Evolutionary conservation across 805 yeast species (phyloP), one percentile per base, ranked within the genome.

Genomic region (Wickerhamiella parazyma): DNA sequence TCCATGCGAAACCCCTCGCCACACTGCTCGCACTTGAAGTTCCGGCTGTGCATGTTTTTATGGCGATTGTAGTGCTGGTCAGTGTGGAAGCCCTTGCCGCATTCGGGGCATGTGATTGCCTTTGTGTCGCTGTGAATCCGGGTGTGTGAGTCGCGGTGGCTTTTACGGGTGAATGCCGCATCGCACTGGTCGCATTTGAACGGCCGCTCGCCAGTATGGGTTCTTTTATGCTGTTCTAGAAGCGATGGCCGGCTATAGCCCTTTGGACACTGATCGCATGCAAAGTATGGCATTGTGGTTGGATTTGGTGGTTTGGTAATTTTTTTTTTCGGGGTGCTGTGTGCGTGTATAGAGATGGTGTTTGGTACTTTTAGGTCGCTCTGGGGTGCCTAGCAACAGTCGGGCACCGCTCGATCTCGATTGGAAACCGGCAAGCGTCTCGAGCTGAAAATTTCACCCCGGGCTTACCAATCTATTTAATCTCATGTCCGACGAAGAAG

Each of bases 1-100:
- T 80, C 84, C 51, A 80, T 80, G 55, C 76, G 72, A 54, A 85
- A 89, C 0, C 76, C 59, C 51, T 76, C 83, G 0, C 52, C 49
- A 55, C 98, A 91, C 2, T 67, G 73, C 2, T 70, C 53, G 58
- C 95, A 85, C 19, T 50, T 48, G 53, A 77, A 78, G 1, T 84
- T 72, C 49, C 71, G 69, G 3, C 76, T 75, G 58, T 91, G 97
- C 2, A 94, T 80, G 31, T 73, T 70, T 61, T 79, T 85, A 59
- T 91, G 98, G 42, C 95, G 70, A 48, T 70, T 73, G 45, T 85
- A 65, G 55, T 87, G 96, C 62, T 91, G 97, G 41, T 59, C 59
- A 0, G 94, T 71, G 42, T 77, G 78, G 41, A 82, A 79, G 3
- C 95, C 94, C 59, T 85, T 86, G 1, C 78, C 78, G 57, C 98